Evolutionary conservation across 2,329 filamentous ascomycete genomes (phyloP).

Genomic region (Bimuria novae-zelandiae): DNA sequence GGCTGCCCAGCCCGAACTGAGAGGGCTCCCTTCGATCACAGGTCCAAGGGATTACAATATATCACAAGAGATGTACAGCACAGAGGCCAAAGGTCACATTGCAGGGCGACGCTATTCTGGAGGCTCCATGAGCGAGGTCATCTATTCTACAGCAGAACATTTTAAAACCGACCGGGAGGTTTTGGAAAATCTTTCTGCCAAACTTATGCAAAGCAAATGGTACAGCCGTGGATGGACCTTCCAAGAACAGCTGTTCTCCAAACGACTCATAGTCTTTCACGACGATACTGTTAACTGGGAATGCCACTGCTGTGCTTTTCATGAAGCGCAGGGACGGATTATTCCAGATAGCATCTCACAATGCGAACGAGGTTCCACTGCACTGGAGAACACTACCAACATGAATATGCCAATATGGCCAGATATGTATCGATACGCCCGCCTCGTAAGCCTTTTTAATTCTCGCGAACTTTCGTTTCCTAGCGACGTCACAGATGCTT

Average conservation of each 20-base stretch:
- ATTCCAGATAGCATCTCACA: neutral
- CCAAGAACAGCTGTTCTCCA: slow-evolving; percentile 10
- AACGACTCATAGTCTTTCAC: neutral
- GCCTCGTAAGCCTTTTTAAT: neutral
- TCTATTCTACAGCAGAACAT: no score
- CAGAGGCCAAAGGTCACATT: no score
- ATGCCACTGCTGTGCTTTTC: neutral
- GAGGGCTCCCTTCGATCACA: no score
- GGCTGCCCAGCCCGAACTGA: neutral
- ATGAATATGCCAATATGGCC: no score
- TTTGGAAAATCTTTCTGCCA: neutral
- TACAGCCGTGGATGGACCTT: neutral
- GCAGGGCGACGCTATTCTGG: no score
- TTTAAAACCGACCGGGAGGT: neutral
- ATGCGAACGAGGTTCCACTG: neutral
- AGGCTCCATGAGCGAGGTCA: no score
- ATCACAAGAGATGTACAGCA: no score
- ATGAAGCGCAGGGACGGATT: no score
- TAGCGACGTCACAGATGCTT: neutral
- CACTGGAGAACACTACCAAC: neutral
- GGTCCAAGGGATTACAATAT: no score
- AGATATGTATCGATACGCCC: no score
- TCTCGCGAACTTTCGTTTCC: neutral
- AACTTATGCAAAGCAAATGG: neutral
- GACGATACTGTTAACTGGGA: neutral